Evolutionary conservation across 2,329 filamentous ascomycete species (phyloP), one percentile per base, ranked within the genome.

Genomic region (Penicillium thymicola): DNA sequence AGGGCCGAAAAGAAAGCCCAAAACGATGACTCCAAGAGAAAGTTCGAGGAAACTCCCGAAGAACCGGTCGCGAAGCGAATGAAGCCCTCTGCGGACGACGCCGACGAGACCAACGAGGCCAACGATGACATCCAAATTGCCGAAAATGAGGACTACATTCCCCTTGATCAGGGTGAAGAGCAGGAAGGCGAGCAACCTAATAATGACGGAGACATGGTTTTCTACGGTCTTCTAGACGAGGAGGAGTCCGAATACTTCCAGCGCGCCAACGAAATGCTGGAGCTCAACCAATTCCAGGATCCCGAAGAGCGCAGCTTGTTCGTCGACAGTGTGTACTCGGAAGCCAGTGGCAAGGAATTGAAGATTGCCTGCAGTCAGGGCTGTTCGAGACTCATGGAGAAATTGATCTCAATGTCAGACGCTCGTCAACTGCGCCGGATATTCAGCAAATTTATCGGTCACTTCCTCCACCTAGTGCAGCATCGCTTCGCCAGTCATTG

Each of bases 401-500:
- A 92, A 32, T 76, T 99, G 70, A 95, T 99, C 52, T 81, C 92
- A 52, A 78, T 96, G 61, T 93, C 91, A 28, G 88, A 85, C 34
- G 82, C 88, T 32, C 78, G 79, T 18, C 94, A 97, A 76, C 87
- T 96, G 74, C 96, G 96, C 80, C 82, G 82, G 46, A 77, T 99
- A 21, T 97, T 97, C 72, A 84, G 85, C 62, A 90, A 89, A 43
- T 97, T 97, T 72, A 86, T 81, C 21, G 87, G 89, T 34, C 90
- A 97, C 75, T 96, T 97, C 75, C 79, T 93, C 57, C 88, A 92
- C 66, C 83, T 99, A 28, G 87, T 97, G 50, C 92, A 95, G 72
- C 94, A 99, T 76, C 89, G 94, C 18, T 99, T 99, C 69, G 94
- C 94, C 5, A 96, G 92, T 59, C 94, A 99, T 78, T 97, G 93